A percentile compares a stretch with the other conserved stretches of the same genome.
Conservation (phyloP, 441 rosid genomes). For the Mallotus japonicus region DNA sequence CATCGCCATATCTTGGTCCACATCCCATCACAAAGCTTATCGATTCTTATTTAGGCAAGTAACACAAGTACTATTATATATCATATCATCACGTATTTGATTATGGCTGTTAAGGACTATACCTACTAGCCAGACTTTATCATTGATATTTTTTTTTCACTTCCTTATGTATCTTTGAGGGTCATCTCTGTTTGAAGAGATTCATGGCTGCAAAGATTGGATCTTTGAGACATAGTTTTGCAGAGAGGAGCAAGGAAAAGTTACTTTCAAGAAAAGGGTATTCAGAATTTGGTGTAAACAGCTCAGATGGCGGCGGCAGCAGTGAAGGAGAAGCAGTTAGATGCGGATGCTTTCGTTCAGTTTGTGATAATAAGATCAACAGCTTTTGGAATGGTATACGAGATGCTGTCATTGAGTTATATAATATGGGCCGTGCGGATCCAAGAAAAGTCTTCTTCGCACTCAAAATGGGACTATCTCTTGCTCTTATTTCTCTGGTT, state of each 20-base stretch:
- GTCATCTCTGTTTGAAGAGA: too few species aligned
- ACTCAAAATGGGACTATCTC: constrained; percentile 72
- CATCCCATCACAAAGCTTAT: not conserved
- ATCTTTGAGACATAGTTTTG: constrained; percentile 36
- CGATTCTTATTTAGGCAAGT: not conserved
- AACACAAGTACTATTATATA: not conserved
- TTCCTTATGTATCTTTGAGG: not conserved
- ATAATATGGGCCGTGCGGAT: constrained; percentile 79
- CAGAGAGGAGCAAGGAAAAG: constrained; percentile 50
- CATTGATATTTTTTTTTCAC: too few species aligned
- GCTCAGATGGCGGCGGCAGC: constrained; percentile 36
- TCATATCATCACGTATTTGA: not conserved
- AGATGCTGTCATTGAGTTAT: constrained; percentile 32
- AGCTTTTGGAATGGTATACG: constrained; percentile 36
- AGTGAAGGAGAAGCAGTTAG: constrained; percentile 28
- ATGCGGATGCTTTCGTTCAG: constrained; percentile 43
- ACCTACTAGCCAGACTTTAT: too few species aligned
- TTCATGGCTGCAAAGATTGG: constrained; percentile 45
- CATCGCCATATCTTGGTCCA: not conserved
- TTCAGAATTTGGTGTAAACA: constrained; percentile 48
- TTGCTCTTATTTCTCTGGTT: constrained; percentile 55
- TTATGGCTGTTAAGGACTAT: not conserved
- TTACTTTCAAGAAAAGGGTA: constrained; percentile 47
- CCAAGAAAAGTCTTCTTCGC: constrained; percentile 69
- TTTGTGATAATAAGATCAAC: constrained; percentile 44